phyloP scores from a whole-genome alignment of 208 protist genomes.

The Trypanosoma rangeli region DNA sequence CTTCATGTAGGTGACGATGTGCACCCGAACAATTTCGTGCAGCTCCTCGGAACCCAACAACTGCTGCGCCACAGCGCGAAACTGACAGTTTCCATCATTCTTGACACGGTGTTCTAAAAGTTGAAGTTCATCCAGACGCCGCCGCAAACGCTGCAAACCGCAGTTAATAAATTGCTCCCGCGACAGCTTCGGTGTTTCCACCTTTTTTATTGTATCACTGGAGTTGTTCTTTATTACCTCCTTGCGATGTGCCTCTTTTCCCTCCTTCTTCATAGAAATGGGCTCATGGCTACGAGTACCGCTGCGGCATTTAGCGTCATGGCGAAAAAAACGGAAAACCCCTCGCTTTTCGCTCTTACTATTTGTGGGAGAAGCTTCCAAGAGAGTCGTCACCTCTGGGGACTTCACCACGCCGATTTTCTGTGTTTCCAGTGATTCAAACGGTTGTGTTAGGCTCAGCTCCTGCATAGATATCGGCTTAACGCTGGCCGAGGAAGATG shows the following conservation, averaged over 20 bases:
- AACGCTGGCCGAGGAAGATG: neutral
- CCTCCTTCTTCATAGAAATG: neutral
- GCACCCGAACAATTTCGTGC: conserved; percentile 73
- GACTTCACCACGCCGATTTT: neutral
- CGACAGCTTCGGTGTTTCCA: conserved; percentile 15
- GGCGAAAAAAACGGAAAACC: neutral
- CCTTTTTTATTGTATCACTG: neutral
- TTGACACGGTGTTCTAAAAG: conserved; percentile 57
- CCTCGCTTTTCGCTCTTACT: neutral
- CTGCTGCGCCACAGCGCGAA: conserved; percentile 85
- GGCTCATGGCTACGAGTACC: neutral
- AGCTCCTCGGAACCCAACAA: conserved; percentile 80
- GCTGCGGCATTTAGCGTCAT: neutral
- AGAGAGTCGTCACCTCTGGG: neutral
- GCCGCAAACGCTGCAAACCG: conserved; percentile 50
- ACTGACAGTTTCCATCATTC: conserved; percentile 91
- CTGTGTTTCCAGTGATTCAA: neutral
- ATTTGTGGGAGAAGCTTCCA: neutral
- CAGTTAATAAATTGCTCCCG: conserved; percentile 69
- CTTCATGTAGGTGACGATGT: conserved; percentile 87
- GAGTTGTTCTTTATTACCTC: neutral
- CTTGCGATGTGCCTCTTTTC: neutral
- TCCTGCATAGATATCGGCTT: neutral
- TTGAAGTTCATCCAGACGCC: conserved; percentile 59
- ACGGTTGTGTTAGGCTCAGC: neutral